Base-by-base conservation (phyloP, 352 stramenopile species). In the Discostella stelligera region DNA sequence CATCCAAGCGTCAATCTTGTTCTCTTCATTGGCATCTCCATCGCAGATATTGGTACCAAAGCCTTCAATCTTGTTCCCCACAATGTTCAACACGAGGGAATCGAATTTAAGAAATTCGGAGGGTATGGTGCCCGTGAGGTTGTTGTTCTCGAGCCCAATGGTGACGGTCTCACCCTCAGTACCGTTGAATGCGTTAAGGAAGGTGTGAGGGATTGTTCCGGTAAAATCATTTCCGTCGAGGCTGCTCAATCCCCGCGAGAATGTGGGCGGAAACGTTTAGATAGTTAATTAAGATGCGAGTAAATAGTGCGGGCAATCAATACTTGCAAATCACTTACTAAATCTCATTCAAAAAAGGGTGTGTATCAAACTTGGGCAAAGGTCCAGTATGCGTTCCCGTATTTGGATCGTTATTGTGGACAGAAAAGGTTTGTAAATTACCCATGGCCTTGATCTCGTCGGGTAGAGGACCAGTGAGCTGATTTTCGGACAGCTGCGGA, bases 61-160 rank as follows among this genome's bases (percentile, higher is more conserved):
- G 6, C 64, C 53, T 0, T 54, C 78, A 41, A 94, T 86, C 41
- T 84, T 68, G 65, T 94, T 94, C 2, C 87, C 87, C n/a, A 77
- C 65, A 3, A 90, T n/a, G 61, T 90, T 72, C n/a, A 94, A 73
- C 37, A 77, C 77, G 11, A 94, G 46, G 1, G 54, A 61, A 37
- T 76, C 48, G 61, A 93, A 94, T n/a, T 80, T 55, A 11, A 67
- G 23, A 25, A 91, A 76, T 9, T 62, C 18, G 0, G 13, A 9
- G 32, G 88, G 88, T 41, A 93, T 66, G 5, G 67, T 81, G 0
- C 86, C 88, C 0, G 79, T 82, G 21, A 93, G 70, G 8, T 81
- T 18, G 50, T 93, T 93, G 58, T 87, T 82, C 0, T 52, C 68
- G n/a, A 93, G 63, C 46, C 86, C 77, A 20, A 93, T 69, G 20